A percentile compares a stretch with the other conserved stretches of the same genome.
Conservation (phyloP, 352 stramenopile species). For the Globisporangium splendens region DNA sequence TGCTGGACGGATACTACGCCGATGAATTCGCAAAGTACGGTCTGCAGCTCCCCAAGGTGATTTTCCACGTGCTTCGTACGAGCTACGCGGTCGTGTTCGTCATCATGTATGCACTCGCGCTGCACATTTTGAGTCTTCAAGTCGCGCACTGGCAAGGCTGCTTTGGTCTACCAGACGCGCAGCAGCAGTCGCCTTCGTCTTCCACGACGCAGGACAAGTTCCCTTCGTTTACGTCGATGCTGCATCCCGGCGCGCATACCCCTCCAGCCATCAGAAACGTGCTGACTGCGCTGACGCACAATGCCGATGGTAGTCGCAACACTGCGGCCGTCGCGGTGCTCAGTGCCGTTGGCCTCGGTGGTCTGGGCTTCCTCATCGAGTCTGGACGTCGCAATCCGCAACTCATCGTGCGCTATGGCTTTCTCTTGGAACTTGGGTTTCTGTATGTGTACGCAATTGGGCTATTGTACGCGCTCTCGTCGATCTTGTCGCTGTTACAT, state of each 20-base stretch:
- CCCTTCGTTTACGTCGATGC: slow-evolving; percentile 54
- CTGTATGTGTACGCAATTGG: slow-evolving; percentile 60
- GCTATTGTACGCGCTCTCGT: slow-evolving; percentile 40
- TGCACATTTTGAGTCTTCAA: slow-evolving; percentile 68
- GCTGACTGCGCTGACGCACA: slow-evolving; percentile 4
- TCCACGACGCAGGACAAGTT: slow-evolving; percentile 22
- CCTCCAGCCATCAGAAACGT: slow-evolving; percentile 22
- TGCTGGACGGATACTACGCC: slow-evolving; percentile 46
- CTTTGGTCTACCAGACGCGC: slow-evolving; percentile 31
- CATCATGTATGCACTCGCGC: slow-evolving; percentile 58
- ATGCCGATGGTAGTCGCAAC: not conserved
- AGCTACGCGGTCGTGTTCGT: slow-evolving; percentile 41
- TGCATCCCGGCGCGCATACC: slow-evolving; percentile 48
- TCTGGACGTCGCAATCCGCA: slow-evolving; percentile 10
- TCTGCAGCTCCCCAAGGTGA: slow-evolving; percentile 37
- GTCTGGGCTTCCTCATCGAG: slow-evolving; percentile 5
- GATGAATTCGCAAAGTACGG: slow-evolving; percentile 46
- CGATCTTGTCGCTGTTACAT: slow-evolving; percentile 34
- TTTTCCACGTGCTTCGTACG: slow-evolving; percentile 50
- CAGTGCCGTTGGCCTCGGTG: not conserved
- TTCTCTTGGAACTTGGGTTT: slow-evolving; percentile 26
- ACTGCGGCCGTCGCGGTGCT: slow-evolving; percentile 1
- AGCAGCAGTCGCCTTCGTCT: not conserved
- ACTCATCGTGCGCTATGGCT: slow-evolving; percentile 12
- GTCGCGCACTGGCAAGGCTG: slow-evolving; percentile 62